Base-by-base conservation (phyloP, 208 protist genomes). In the Lotmaria passim region DNA sequence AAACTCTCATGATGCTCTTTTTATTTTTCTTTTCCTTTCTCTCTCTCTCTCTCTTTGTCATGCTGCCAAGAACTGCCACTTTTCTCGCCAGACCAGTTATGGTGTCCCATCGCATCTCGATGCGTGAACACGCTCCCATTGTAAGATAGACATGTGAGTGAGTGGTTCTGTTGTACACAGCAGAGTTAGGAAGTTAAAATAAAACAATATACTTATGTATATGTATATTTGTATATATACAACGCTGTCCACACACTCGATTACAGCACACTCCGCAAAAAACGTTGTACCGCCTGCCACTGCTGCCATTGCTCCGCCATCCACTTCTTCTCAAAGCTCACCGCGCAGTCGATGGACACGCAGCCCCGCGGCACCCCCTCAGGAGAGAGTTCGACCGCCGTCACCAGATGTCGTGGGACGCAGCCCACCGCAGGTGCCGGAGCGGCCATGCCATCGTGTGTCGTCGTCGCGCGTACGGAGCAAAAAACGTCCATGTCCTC, bases 241-340 rank as follows among this genome's bases (percentile, higher is more conserved):
- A 12, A 7, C 12, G 36, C 36, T 41, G 10, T 41, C 10, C 36
- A 12, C 36, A 41, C 10, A 7, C 36, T 17, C 5, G 15, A 4
- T 46, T 28, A 81, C 61, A 81, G 33, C 24, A 74, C 57, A 10
- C 51, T 36, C 3, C 64, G 53, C 33, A 89, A 38, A 26, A 78
- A 89, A 23, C 58, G 28, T 43, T 83, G 80, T 57, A 91, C 48
- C 34, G 69, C 57, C 47, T 82, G 70, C 64, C 87, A 73, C 75
- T 94, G 83, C 31, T 44, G 55, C 63, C 71, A 78, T 52, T 88
- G 65, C 50, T 70, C 33, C 28, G 76, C 72, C 24, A 92, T 44
- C 38, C 69, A 78, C 50, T 69, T 59, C 79, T 94, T 94, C 56
- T 90, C 74, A 64, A 91, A 94, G 43, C 77, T 71, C 4, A 91